Percentiles rank a stretch among this genome's conserved stretches.
Evolutionary conservation across 2,329 filamentous ascomycete species (phyloP).

Genomic region (Microcyclospora pomicola): DNA sequence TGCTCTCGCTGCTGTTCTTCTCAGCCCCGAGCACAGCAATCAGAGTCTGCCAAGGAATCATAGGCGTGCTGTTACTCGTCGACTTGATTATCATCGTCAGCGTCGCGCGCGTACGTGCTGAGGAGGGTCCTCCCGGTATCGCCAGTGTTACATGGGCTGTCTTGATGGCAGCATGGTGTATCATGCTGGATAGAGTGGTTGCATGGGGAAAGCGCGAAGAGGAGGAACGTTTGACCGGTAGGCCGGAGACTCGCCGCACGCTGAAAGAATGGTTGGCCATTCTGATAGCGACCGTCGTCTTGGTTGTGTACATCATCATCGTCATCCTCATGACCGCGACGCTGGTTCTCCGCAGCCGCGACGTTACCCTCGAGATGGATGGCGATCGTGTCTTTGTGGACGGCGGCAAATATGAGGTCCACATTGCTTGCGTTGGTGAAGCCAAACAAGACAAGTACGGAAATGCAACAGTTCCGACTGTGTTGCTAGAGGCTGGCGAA

Average conservation of each 20-base stretch:
- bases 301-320: slow-evolving; percentile 54
- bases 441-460: slow-evolving; percentile 39
- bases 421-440: slow-evolving; percentile 74
- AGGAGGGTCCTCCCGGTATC: slow-evolving; percentile 88
- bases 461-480: slow-evolving; percentile 51
- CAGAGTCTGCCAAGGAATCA: slow-evolving; percentile 55
- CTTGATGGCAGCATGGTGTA: slow-evolving; percentile 63
- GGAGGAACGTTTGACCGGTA: slow-evolving; percentile 81
- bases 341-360: slow-evolving; percentile 64
- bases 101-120: slow-evolving; percentile 58
- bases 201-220: slow-evolving; percentile 87
- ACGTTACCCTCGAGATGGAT: slow-evolving; percentile 57
- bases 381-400: slow-evolving; percentile 73
- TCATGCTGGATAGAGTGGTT: slow-evolving; percentile 68
- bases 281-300: slow-evolving; percentile 56
- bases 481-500: slow-evolving; percentile 76
- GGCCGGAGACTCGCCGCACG: slow-evolving; percentile 70
- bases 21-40: slow-evolving; percentile 66
- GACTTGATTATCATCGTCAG: slow-evolving; percentile 68
- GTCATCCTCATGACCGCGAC: slow-evolving; percentile 65
- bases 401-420: slow-evolving; percentile 69
- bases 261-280: slow-evolving; percentile 76
- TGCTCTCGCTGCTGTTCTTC: slow-evolving; percentile 76
- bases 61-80: slow-evolving; percentile 53
- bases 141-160: slow-evolving; percentile 72